Evolutionary conservation across 2,329 filamentous ascomycete species (phyloP).

Genomic region (Zymoseptoria passerinii): DNA sequence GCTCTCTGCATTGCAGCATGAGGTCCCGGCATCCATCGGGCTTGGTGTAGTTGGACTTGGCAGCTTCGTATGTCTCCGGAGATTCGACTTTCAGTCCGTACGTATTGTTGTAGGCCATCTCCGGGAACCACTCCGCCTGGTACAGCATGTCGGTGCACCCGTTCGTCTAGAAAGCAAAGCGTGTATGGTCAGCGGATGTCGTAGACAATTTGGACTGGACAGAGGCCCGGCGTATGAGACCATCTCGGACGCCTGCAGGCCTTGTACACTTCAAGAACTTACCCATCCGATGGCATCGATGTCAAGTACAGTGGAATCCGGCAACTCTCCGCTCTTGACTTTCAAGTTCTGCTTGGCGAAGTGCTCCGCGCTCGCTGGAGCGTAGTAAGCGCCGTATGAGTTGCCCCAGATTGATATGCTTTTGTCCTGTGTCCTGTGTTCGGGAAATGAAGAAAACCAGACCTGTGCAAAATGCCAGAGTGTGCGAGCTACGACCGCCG

Average conservation of each 20-base stretch:
- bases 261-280: too few relatives aligned
- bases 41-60: constrained; percentile 37
- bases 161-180: constrained; percentile 40
- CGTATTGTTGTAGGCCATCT: constrained; percentile 54
- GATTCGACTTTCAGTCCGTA: constrained; percentile 53
- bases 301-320: constrained; percentile 41
- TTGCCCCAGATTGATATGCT: constrained; percentile 18
- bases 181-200: too few relatives aligned
- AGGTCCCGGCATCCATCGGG: constrained; percentile 43
- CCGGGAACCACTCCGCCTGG: constrained; percentile 48
- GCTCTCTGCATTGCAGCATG: constrained; percentile 43
- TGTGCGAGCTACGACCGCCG: constrained; percentile 29
- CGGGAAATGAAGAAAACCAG: constrained; percentile 30
- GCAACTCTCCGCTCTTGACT: constrained; percentile 32
- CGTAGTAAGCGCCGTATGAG: constrained; percentile 49
- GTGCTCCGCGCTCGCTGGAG: constrained; percentile 50
- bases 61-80: constrained; percentile 31
- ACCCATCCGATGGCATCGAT: constrained; percentile 53
- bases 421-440: constrained; percentile 11
- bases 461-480: constrained; percentile 55
- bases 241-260: too few relatives aligned
- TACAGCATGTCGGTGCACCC: constrained; percentile 58
- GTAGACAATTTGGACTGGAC: too few relatives aligned
- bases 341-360: constrained; percentile 53
- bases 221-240: too few relatives aligned